Base-by-base conservation (phyloP, 73 alveolate species). In the Paramecium octaurelia region DNA sequence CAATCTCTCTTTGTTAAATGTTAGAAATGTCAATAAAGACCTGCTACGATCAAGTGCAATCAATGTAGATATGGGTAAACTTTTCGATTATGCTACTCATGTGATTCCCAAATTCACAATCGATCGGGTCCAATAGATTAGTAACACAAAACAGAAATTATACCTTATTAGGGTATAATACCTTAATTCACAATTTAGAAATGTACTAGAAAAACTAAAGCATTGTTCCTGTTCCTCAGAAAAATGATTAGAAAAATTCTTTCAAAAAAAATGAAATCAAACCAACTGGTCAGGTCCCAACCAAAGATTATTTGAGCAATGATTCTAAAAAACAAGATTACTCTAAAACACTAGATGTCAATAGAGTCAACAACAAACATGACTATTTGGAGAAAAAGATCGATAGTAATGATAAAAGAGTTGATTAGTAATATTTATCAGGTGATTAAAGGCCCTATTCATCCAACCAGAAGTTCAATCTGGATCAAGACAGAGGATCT, bases 81-180 rank as follows among this genome's bases (percentile, higher is more conserved):
- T 44, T 80, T 24, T 21, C 35, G 91, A 44, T 46, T 80, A 23
- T 80, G 91, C n/a, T 80, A 80, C 57, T 80, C 91, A 23, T 80
- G 91, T 80, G 91, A 80, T 80, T 80, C 91, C 16, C 29, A 80
- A 46, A 80, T 80, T 23, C 91, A 80, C 34, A 80, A 80, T 43
- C 20, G 91, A 42, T 40, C 91, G 12, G 91, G 91, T n/a, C 91
- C 91, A 42, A 80, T 80, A 31, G 91, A 80, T 43, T 35, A 80
- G 46, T 43, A 80, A 80, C 91, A 80, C 34, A 80, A 80, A 48
- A 80, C 91, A 12, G 91, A 80, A 80, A 80, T 80, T 35, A 80
- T 80, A 21, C 91, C 91, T 9, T 80, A 80, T 80, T 80, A 80
- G 57, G 91, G 91, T 80, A 80, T 14, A 9, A 36, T 75, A 40